phyloP scores from a whole-genome alignment of 2,329 filamentous ascomycete genomes.

The Shiraia sp. region DNA sequence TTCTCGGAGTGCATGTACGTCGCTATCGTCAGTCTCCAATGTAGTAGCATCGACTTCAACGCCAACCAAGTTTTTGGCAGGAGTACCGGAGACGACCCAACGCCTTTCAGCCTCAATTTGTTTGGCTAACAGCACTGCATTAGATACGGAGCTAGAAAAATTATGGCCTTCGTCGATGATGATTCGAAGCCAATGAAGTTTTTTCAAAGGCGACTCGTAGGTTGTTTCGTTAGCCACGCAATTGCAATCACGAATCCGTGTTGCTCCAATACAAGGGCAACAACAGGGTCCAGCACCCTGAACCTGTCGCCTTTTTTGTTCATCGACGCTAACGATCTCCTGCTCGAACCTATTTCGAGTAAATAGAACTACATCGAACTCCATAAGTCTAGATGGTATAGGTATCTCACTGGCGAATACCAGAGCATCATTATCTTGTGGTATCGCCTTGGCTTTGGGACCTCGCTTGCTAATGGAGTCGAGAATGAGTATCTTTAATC shows the following conservation, averaged over 20 bases:
- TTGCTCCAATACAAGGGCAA: slow-evolving; percentile 51
- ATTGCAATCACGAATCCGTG: slow-evolving; percentile 50
- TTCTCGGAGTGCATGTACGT: slow-evolving; percentile 28
- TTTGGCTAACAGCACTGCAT: slow-evolving; percentile 59
- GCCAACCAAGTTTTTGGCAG: slow-evolving; percentile 80
- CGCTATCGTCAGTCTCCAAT: slow-evolving; percentile 35
- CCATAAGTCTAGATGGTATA: slow-evolving; percentile 58
- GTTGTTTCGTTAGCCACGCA: slow-evolving; percentile 46
- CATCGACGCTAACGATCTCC: slow-evolving; percentile 59
- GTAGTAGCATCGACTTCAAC: slow-evolving; percentile 63
- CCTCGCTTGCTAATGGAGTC: slow-evolving; percentile 41
- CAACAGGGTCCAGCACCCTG: slow-evolving; percentile 29
- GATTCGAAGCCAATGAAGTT: slow-evolving; percentile 81
- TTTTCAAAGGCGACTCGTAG: slow-evolving; percentile 66
- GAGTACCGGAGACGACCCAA: slow-evolving; percentile 92
- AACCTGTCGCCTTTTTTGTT: slow-evolving; percentile 45
- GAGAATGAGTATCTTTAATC: slow-evolving; percentile 68
- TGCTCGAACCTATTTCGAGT: slow-evolving; percentile 73
- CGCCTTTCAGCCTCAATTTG: slow-evolving; percentile 67
- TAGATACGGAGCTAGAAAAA: slow-evolving; percentile 71
- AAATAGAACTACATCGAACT: slow-evolving; percentile 78
- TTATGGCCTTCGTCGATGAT: slow-evolving; percentile 93
- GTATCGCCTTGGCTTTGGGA: slow-evolving; percentile 13
- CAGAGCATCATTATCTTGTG: slow-evolving; percentile 19
- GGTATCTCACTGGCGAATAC: slow-evolving; percentile 58